These are phyloP conservation scores for Podaxis sp. DNA, from an alignment of 768 basidiomycete species.

Conservation along the genomic window DNA sequence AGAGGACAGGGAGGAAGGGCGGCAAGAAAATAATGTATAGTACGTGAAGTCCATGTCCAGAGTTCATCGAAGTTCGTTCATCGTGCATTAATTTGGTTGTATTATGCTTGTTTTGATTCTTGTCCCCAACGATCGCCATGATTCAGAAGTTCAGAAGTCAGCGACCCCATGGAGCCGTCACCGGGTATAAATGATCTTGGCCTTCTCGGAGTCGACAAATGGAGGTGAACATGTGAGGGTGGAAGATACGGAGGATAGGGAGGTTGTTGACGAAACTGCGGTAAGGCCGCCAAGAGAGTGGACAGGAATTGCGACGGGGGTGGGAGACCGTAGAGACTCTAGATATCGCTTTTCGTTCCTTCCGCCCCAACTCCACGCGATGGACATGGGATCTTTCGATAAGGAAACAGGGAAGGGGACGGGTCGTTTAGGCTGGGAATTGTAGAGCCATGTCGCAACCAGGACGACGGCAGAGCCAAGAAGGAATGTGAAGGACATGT, in stretches of 20 bases:
- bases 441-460: conserved; percentile 90
- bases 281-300: conserved; percentile 22
- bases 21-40: not conserved
- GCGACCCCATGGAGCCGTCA: not conserved
- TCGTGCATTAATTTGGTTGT: not conserved
- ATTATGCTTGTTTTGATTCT: not conserved
- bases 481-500: conserved; percentile 82
- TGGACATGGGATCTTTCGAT: conserved; percentile 9
- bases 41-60: not conserved
- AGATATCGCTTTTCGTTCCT: conserved; percentile 27
- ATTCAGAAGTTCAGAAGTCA: not conserved
- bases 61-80: not conserved
- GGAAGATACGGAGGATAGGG: conserved; percentile 29
- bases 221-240: conserved; percentile 23
- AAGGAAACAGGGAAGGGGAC: conserved; percentile 14
- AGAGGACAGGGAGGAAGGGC: not conserved
- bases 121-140: not conserved
- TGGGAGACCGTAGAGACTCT: conserved; percentile 21
- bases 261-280: conserved; percentile 31
- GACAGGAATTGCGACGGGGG: conserved; percentile 16
- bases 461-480: conserved; percentile 84
- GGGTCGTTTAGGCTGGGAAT: conserved; percentile 48
- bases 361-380: conserved; percentile 19
- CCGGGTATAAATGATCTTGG: conserved; percentile 15
- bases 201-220: conserved; percentile 25